phyloP scores from a whole-genome alignment of 345 rosid species.

The Heritiera littoralis region DNA sequence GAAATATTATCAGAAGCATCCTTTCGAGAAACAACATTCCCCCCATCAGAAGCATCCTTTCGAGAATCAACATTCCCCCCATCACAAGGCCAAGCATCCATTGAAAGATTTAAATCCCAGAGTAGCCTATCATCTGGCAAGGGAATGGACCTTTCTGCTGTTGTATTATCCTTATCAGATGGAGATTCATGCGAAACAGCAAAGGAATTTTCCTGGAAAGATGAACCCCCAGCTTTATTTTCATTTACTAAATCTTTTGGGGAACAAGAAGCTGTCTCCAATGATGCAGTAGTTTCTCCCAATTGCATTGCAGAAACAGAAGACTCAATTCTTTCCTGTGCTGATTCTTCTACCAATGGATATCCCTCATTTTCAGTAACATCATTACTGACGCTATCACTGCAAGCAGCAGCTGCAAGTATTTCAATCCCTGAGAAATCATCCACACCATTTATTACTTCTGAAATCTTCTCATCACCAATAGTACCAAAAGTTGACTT shows the following conservation, averaged over 20 bases:
- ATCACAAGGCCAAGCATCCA: constrained; percentile 55
- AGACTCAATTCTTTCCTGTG: constrained; percentile 18
- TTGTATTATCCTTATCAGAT: constrained; percentile 13
- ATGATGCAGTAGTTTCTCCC: constrained; percentile 25
- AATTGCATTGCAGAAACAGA: constrained; percentile 16
- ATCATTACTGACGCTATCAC: constrained; percentile 34
- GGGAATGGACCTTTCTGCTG: constrained; percentile 20
- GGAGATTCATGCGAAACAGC: constrained; percentile 24
- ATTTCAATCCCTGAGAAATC: constrained; percentile 68
- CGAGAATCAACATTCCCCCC: constrained; percentile 12
- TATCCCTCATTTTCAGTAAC: constrained; percentile 17
- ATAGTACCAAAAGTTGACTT: constrained; percentile 14
- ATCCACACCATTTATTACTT: constrained; percentile 18
- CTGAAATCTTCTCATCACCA: constrained; percentile 21
- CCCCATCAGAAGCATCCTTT: too few relatives aligned
- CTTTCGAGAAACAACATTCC: constrained; percentile 24
- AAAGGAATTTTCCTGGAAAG: constrained; percentile 22
- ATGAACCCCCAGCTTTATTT: constrained; percentile 25
- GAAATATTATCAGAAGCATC: constrained; percentile 28
- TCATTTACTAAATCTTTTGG: constrained; percentile 24
- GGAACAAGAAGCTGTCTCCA: constrained; percentile 22
- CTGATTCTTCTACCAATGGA: constrained; percentile 22
- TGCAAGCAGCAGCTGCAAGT: constrained; percentile 44
- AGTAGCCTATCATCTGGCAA: constrained; percentile 31
- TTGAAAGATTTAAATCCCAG: constrained; percentile 53